These are phyloP conservation scores for Centaurea solstitialis DNA, from an alignment of 129 eudicot species.

Conservation along the genomic window DNA sequence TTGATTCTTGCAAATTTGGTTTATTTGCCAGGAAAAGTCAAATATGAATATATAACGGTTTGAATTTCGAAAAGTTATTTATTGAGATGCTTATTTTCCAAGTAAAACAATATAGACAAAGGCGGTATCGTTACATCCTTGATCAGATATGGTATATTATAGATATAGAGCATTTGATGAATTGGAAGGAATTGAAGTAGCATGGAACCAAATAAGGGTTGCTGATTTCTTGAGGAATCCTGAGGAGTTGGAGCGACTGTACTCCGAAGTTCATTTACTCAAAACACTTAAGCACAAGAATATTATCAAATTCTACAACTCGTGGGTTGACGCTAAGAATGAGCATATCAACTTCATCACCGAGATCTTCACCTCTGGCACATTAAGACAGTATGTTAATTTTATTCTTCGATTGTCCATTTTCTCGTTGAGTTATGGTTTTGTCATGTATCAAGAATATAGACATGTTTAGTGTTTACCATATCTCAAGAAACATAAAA, in stretches of 20 bases:
- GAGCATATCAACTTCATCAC: conserved; percentile 59
- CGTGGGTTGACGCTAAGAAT: conserved; percentile 61
- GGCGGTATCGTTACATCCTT: neutral
- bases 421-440: neutral
- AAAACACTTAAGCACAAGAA: conserved; percentile 54
- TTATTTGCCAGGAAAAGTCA: neutral
- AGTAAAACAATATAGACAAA: neutral
- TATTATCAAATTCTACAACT: conserved; percentile 63
- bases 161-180: conserved; percentile 75
- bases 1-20: neutral
- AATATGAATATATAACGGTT: neutral
- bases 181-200: conserved; percentile 64
- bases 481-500: neutral
- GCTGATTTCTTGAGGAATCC: conserved; percentile 52
- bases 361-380: conserved; percentile 66
- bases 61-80: neutral
- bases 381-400: conserved; percentile 53
- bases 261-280: conserved; percentile 60
- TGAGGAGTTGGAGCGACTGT: conserved; percentile 58
- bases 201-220: conserved; percentile 61
- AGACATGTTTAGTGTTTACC: neutral
- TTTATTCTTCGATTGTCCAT: neutral
- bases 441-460: neutral
- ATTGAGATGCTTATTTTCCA: neutral
- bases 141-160: neutral